Evolutionary conservation across 331 rosid species (phyloP), one percentile per base, ranked within the genome.

Genomic region (Spiraea crenata): DNA sequence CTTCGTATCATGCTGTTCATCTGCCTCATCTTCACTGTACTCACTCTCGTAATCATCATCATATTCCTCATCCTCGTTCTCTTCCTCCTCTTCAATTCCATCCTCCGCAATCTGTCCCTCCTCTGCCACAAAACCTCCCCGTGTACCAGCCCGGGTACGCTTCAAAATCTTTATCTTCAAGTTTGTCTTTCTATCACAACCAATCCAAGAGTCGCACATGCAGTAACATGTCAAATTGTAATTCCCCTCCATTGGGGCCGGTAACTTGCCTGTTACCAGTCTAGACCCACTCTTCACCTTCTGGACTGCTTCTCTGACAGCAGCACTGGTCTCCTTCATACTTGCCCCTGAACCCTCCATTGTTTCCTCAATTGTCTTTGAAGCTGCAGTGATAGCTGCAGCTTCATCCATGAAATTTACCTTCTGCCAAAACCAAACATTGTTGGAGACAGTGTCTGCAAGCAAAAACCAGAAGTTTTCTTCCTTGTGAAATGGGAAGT

Each of bases 161-260:
- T 86, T 93, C 90, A 91, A 82, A 72, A 93, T 48, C 78, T 91
- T 93, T 61, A 91, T 56, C 79, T 91, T 93, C 61, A 89, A 65
- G 67, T 87, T 86, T 63, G 91, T 80, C 82, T 72, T 87, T 60
- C 80, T 86, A 81, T 93, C 97, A 35, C 97, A 93, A 50, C 99
- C 99, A 56, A 91, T 78, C 99, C 99, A 93, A 57, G 96, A 86
- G 79, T 93, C 99, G 34, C 99, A 93, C 82, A 89, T 77, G 67
- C 92, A 85, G 80, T 85, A 90, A 74, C 96, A 79, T 15, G 93
- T 89, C 87, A 91, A 86, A 82, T 81, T 81, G 79, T 84, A 91
- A 79, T 79, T 93, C 16, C 99, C 99, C 76, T 93, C 99, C 12
- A 86, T 63, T 4, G 97, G 99, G 70, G 99, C 96, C 57, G 90